Percentiles rank a stretch among this genome's conserved stretches.
Evolutionary conservation across 108 stramenopile genomes (phyloP).

Genomic region (Asterionellopsis glacialis): DNA sequence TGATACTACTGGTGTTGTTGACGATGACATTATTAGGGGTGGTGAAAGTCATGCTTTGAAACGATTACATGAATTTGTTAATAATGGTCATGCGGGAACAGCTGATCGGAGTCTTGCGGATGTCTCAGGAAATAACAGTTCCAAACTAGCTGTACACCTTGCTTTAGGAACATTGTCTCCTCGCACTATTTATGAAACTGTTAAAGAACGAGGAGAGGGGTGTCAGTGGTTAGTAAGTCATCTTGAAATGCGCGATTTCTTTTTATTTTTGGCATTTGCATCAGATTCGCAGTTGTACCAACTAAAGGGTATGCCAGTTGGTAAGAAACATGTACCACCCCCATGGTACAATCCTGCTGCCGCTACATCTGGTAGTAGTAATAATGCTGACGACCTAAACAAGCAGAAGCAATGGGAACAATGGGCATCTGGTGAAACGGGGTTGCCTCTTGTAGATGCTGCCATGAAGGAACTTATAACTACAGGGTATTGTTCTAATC

Average conservation of each 20-base stretch:
- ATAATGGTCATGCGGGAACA: constrained; percentile 25
- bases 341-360: neutral
- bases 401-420: constrained; percentile 18
- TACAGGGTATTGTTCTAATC: constrained; percentile 91
- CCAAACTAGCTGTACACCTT: constrained; percentile 33
- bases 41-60: constrained; percentile 28
- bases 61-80: constrained; percentile 38
- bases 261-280: constrained; percentile 49
- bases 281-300: constrained; percentile 25
- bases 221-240: constrained; percentile 54
- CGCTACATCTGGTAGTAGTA: neutral
- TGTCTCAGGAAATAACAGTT: constrained; percentile 49
- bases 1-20: neutral
- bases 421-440: constrained; percentile 75
- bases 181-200: constrained; percentile 33
- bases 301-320: constrained; percentile 29
- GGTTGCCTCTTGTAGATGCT: constrained; percentile 87
- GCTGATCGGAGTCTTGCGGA: constrained; percentile 53
- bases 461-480: constrained; percentile 81
- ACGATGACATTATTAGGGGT: constrained; percentile 2
- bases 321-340: constrained; percentile 4
- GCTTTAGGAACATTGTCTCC: constrained; percentile 56
- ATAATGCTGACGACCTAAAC: neutral
- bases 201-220: constrained; percentile 18
- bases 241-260: constrained; percentile 75